Base-by-base conservation (phyloP, 305 asterid species). In the Petunia hybrid region DNA sequence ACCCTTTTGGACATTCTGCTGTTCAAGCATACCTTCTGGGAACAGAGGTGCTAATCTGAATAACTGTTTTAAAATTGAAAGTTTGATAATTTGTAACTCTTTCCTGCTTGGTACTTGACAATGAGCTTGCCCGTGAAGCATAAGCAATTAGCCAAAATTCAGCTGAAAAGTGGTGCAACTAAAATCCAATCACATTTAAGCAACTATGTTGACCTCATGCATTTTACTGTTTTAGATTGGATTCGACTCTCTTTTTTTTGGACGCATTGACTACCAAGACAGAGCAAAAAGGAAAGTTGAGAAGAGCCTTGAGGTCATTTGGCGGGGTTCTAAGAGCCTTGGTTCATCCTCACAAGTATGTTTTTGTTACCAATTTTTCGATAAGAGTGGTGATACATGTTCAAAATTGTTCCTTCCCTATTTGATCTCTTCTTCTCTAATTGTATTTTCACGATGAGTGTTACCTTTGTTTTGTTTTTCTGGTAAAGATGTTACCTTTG, bases 1-100 rank as follows among this genome's bases (percentile, higher is more conserved):
- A 97, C 81, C 99, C 99, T n/a, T 97, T 97, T 68, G 99, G 99
- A 57, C 99, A 97, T 89, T 93, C 99, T 43, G 99, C 99, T 64
- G 98, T 94, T 55, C 99, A 97, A 88, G 99, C 99, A 73, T 97
- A 97, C 87, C 95, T 97, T 80, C 85, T 97, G 83, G 99, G 99
- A 74, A 92, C 99, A 67, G 98, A 97, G 97, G 99, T 93, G 85
- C 42, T 39, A 73, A 31, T 46, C 77, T 70, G 41, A 8, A 10
- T 22, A 22, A 48, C 7, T 51, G 46, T 36, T 73, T 51, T 51
- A 14, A 6, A 22, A 35, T 73, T 73, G 46, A 22, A 73, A 73
- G 60, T 39, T 51, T 51, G 63, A 73, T 51, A 35, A 73, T 35
- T 9, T 51, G 56, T 51, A 22, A 22, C 77, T 9, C 36, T 70